Percentiles rank a stretch among this genome's conserved stretches.
Conservation (phyloP, 768 basidiomycete species). For the Plicaturopsis crispa region DNA sequence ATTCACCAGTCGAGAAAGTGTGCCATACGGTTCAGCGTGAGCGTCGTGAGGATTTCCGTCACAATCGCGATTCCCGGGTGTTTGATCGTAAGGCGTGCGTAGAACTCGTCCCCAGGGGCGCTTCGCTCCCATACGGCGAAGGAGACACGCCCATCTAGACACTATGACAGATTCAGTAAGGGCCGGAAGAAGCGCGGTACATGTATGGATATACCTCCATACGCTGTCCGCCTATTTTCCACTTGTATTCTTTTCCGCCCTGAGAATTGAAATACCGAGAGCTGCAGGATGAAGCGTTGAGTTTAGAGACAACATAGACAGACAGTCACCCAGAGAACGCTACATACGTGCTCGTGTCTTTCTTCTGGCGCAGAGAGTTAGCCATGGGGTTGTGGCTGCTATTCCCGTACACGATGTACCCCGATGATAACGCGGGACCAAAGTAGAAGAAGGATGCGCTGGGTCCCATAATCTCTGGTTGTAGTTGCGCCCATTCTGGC, state of each 20-base stretch:
- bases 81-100: constrained; percentile 54
- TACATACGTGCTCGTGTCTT: constrained; percentile 56
- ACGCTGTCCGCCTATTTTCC: constrained; percentile 53
- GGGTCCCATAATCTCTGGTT: constrained; percentile 75
- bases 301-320: background rate
- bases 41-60: constrained; percentile 73
- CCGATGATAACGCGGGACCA: constrained; percentile 53
- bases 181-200: no score
- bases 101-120: constrained; percentile 46
- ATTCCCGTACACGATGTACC: constrained; percentile 66
- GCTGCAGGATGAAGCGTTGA: constrained; percentile 23
- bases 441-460: constrained; percentile 69
- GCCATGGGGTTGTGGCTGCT: constrained; percentile 51
- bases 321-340: constrained; percentile 2
- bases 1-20: constrained; percentile 50
- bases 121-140: constrained; percentile 66
- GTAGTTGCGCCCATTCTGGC: constrained; percentile 55
- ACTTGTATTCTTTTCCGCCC: constrained; percentile 66
- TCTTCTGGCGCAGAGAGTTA: constrained; percentile 47
- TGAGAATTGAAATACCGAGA: constrained; percentile 71
- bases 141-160: constrained; percentile 50
- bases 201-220: constrained; percentile 80
- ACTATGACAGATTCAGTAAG: constrained; percentile 32
- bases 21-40: constrained; percentile 69
- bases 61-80: constrained; percentile 51